phyloP scores from a whole-genome alignment of 2,329 filamentous ascomycete genomes.

The Pseudogymnoascus sp. region DNA sequence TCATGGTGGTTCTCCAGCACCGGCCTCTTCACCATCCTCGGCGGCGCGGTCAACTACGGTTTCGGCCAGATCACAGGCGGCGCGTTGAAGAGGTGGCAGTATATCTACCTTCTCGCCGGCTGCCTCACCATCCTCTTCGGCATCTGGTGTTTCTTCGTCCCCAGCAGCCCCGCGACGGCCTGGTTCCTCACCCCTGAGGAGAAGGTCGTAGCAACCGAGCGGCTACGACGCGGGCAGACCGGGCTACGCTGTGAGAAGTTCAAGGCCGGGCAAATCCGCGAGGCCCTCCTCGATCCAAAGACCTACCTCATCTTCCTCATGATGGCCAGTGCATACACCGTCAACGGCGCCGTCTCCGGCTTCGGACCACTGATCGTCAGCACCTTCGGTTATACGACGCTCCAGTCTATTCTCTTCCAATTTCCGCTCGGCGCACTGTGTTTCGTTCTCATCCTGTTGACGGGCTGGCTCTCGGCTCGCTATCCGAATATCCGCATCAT shows the following conservation, averaged over 20 bases:
- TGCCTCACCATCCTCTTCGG: slow-evolving; percentile 56
- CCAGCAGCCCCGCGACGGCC: slow-evolving; percentile 56
- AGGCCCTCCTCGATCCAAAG: slow-evolving; percentile 51
- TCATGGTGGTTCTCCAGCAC: slow-evolving; percentile 57
- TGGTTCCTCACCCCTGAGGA: slow-evolving; percentile 61
- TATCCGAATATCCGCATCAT: slow-evolving; percentile 55
- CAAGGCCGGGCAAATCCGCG: slow-evolving; percentile 49
- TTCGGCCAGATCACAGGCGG: slow-evolving; percentile 54
- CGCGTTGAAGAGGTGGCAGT: slow-evolving; percentile 54
- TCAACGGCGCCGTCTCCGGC: slow-evolving; percentile 62
- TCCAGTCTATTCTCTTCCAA: slow-evolving; percentile 62
- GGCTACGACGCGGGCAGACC: slow-evolving; percentile 52
- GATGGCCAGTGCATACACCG: slow-evolving; percentile 51
- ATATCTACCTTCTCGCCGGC: slow-evolving; percentile 60
- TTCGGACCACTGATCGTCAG: slow-evolving; percentile 65
- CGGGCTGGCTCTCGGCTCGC: slow-evolving; percentile 53
- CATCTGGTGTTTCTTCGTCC: slow-evolving; percentile 54
- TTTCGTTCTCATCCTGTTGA: slow-evolving; percentile 55
- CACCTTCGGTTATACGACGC: slow-evolving; percentile 57
- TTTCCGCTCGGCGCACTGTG: slow-evolving; percentile 66
- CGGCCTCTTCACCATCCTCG: slow-evolving; percentile 49
- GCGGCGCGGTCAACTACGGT: slow-evolving; percentile 56
- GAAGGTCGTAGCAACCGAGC: slow-evolving; percentile 54
- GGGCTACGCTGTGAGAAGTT: slow-evolving; percentile 53
- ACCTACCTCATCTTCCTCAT: slow-evolving; percentile 56